Base-by-base conservation (phyloP, 2,329 filamentous ascomycete species). In the Neonectria neomacrospora region DNA sequence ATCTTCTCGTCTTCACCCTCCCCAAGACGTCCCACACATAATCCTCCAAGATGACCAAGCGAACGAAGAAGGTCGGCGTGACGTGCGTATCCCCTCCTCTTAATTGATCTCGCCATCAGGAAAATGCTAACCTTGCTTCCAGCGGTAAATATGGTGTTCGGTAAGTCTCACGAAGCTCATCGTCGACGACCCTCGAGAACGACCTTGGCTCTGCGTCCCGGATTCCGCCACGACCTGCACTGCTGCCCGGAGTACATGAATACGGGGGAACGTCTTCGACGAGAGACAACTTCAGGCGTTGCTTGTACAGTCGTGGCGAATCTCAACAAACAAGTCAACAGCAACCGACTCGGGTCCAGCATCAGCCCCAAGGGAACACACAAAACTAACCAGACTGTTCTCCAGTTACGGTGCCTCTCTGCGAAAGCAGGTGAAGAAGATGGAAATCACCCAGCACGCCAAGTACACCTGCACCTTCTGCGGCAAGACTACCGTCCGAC, bases 381-480 rank as follows among this genome's bases (percentile, higher is more conserved):
- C 65, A 70, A 75, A 70, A 75, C 77, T 78, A 71, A 76, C 65
- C 28, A 34, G 12, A n/a, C 44, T 44, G 28, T 26, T 42, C n/a
- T 68, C 67, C 76, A 95, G 93, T 89, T 97, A 97, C 85, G 96
- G 95, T 94, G 95, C 96, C 82, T 98, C 96, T 79, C 93, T 98
- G 85, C 93, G 94, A 86, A 98, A 98, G 90, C 94, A 82, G 77
- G 80, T 82, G 81, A 98, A 98, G 93, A 97, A 97, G 92, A 97
- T 97, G 91, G 96, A 98, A 91, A 92, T 98, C 83, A 92, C 93
- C 79, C 96, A 98, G 85, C 96, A 99, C 88, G 93, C 94, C 86
- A 91, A 91, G 83, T 98, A 97, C 80, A 90, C 90, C 80, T 98
- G 95, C 90, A 95, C 94, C 74, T 99, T 98, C 92, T 97, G 94